Base-by-base conservation (phyloP, 169 alveolate species). In the Blepharisma undulans region DNA sequence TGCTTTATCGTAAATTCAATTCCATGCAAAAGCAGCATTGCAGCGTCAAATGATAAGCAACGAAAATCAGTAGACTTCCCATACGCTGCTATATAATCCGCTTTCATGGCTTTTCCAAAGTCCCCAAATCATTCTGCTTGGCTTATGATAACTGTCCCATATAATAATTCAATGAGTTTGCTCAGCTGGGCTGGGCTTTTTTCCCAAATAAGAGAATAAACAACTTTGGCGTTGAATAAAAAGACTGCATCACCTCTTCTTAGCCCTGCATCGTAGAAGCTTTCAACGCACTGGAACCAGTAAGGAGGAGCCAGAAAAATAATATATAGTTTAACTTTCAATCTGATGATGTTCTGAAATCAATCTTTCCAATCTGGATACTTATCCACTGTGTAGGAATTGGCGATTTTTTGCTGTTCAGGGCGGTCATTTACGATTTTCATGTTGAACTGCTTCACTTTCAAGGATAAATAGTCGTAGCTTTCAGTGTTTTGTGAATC, bases 211-310 rank as follows among this genome's bases (percentile, higher is more conserved):
- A 48, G 66, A 10, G 66, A 48, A 48, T 48, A 48, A 48, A 18
- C 7, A 18, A 48, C 0, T 48, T 18, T 48, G 7, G 66, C 66
- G 66, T 48, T 48, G 12, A 18, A 12, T 48, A 48, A 48, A 48
- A 2, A 48, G 14, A 48, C 0, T 12, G 0, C 2, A 29, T 74
- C 80, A 14, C 80, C 87, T 79, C 12, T 8, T 79, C 87, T 79
- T 0, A 79, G 76, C 25, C 87, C 87, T 79, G 66, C 14, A 79
- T 79, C 87, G 25, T 79, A 79, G 29, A 79, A 8, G 36, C 87
- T 7, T 79, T 79, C 87, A 79, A 21, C 29, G 6, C 16, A 12
- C 8, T 79, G 48, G 48, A 29, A 79, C 8, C 30, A 27, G 18
- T 33, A 30, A 48, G 66, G 66, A 1, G 66, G 66, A 48, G 66